Evolutionary conservation across 2,329 filamentous ascomycete genomes (phyloP).

Genomic region (Decorospora gaudefroyi): DNA sequence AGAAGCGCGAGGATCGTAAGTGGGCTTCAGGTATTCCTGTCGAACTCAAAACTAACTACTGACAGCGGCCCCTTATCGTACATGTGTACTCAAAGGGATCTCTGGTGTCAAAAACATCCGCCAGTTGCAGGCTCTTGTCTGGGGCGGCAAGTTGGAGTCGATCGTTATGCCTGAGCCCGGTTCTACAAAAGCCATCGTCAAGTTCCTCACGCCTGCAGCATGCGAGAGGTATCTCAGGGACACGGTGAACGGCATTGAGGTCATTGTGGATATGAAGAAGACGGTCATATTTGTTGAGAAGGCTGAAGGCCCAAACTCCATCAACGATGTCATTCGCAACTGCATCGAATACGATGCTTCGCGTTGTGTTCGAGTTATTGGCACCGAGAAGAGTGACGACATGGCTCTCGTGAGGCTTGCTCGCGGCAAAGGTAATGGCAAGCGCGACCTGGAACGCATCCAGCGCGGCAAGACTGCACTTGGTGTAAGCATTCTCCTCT

Average conservation of each 20-base stretch:
- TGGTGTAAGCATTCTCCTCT: slow-evolving; percentile 46
- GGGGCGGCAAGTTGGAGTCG: slow-evolving; percentile 45
- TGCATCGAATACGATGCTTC: slow-evolving; percentile 50
- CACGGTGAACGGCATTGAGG: slow-evolving; percentile 43
- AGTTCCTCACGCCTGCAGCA: slow-evolving; percentile 42
- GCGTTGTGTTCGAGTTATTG: slow-evolving; percentile 53
- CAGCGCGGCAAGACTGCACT: slow-evolving; percentile 47
- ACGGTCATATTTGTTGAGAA: slow-evolving; percentile 38
- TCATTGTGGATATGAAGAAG: slow-evolving; percentile 26
- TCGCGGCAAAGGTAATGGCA: slow-evolving; percentile 37
- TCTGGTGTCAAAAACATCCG: slow-evolving; percentile 29
- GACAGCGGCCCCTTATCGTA: slow-evolving; percentile 29
- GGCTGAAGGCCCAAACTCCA: slow-evolving; percentile 31
- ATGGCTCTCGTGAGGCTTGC: slow-evolving; percentile 47
- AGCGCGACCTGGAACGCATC: slow-evolving; percentile 54
- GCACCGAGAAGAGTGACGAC: slow-evolving; percentile 49
- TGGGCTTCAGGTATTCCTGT: background rate
- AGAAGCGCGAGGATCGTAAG: slow-evolving; percentile 40
- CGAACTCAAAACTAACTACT: slow-evolving; percentile 8
- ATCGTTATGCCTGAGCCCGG: slow-evolving; percentile 34
- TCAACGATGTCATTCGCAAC: slow-evolving; percentile 50
- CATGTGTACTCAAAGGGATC: slow-evolving; percentile 37
- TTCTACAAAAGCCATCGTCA: slow-evolving; percentile 33
- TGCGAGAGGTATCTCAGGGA: slow-evolving; percentile 42
- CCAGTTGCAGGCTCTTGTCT: slow-evolving; percentile 44